A percentile compares a stretch with the other conserved stretches of the same genome.
Evolutionary conservation across 805 yeast species (phyloP).

Genomic region (Yamadazyma nakazawae): DNA sequence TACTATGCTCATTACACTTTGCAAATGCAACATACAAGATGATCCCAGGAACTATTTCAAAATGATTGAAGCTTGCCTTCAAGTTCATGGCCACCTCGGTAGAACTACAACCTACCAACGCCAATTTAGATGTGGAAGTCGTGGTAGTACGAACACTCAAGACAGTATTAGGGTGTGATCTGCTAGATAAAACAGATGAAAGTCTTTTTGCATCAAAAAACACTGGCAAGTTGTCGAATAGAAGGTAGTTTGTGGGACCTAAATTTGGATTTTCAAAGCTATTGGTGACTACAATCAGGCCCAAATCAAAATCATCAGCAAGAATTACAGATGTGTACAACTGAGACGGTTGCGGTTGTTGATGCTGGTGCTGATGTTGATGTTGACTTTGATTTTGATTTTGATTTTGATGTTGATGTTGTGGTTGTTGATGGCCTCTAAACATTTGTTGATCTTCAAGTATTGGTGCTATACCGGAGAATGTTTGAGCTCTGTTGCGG

Average conservation of each 20-base stretch:
- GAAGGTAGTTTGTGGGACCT: constrained; percentile 73
- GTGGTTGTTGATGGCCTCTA: constrained; percentile 8
- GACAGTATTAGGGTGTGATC: constrained; percentile 15
- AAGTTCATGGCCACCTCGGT: constrained; percentile 78
- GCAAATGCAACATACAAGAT: constrained; percentile 83
- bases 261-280: constrained; percentile 66
- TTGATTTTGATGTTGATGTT: constrained; percentile 10
- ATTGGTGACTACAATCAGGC: constrained; percentile 60
- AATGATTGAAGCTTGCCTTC: constrained; percentile 72
- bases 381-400: constrained; percentile 7
- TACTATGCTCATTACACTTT: constrained; percentile 45
- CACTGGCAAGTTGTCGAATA: constrained; percentile 79
- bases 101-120: constrained; percentile 66
- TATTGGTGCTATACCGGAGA: constrained; percentile 27
- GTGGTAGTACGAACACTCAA: constrained; percentile 18
- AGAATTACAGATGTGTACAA: neutral
- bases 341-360: constrained; percentile 8
- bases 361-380: neutral
- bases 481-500: constrained; percentile 41
- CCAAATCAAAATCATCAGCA: constrained; percentile 58
- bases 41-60: constrained; percentile 76
- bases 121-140: constrained; percentile 20
- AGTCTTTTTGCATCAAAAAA: constrained; percentile 52
- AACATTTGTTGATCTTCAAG: constrained; percentile 8
- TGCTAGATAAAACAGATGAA: constrained; percentile 21